These are phyloP conservation scores for Candida suzukii DNA, from an alignment of 805 yeast species.

Conservation along the genomic window DNA sequence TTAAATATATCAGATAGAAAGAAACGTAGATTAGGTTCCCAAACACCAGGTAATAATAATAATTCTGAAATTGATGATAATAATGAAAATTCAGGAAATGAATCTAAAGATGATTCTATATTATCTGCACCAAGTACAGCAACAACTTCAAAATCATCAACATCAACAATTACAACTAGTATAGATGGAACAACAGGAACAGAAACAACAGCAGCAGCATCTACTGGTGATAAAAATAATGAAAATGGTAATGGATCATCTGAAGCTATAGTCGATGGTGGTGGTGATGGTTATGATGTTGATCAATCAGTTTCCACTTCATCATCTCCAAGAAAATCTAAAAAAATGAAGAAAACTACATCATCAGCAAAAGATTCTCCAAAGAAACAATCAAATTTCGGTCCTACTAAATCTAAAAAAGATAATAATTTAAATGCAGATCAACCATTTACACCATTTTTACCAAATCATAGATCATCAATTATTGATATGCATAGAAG, in stretches of 20 bases:
- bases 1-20: not conserved
- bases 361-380: not conserved
- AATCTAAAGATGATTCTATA: not conserved
- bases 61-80: not conserved
- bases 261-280: not conserved
- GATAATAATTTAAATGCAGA: conserved; percentile 46
- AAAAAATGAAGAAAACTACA: conserved; percentile 1
- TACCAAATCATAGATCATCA: conserved; percentile 70
- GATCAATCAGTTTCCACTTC: not conserved
- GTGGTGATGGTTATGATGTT: not conserved
- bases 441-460: conserved; percentile 76
- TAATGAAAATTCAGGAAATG: not conserved
- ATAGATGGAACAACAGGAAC: no score
- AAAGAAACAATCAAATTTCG: not conserved
- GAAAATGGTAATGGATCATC: not conserved
- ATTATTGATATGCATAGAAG: conserved; percentile 82
- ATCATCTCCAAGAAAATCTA: not conserved
- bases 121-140: not conserved
- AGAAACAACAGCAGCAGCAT: no score
- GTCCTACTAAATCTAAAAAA: conserved; percentile 11
- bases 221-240: no score
- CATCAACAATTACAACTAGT: not conserved
- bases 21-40: not conserved
- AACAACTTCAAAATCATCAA: not conserved
- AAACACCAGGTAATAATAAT: not conserved